Evolutionary conservation across 768 basidiomycete genomes (phyloP), one percentile per base, ranked within the genome.

Genomic region (Amanita inopinata): DNA sequence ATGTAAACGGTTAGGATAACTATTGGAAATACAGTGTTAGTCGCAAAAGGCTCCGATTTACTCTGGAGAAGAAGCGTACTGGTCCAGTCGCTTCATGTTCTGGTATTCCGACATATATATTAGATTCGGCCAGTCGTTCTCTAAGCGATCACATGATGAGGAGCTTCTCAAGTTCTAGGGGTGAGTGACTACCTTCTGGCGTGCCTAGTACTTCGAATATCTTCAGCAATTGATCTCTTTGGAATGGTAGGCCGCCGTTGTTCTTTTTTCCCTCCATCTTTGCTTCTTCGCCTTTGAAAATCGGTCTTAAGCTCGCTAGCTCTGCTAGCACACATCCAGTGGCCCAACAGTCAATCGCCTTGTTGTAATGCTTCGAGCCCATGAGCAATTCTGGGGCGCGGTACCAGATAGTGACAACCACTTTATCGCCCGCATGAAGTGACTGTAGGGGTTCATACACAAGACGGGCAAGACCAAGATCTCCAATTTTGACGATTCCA

Each of bases 361-460:
- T 91, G 51, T 96, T 94, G 60, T 99, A 99, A 61, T 99, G 96
- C 49, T 92, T 90, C 0, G 94, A 91, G 19, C 96, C 94, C 65
- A 99, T 73, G 7, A 99, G 73, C 2, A 99, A 76, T 57, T 99
- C 96, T 0, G 96, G 96, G 5, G 91, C 90, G 40, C 96, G 86
- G 58, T 99, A 99, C 96, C 96, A 98, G 55, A 99, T 98, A 0
- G 96, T 99, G 9, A 99, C 96, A 25, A 98, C 96, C 19, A 99
- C 93, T 55, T 98, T 98, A 64, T 99, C 96, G 11, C 93, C 93
- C 0, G 80, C 80, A 57, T 88, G 91, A 2, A 99, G 68, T 1
- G 86, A 83, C 50, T 96, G 92, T 1, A 99, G 70, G 4, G 96
- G 96, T 46, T 90, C 80, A 55, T 91, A 83, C 45, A 87, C 83